Base-by-base conservation (phyloP, 805 yeast species). In the Ogataea methanolica region DNA sequence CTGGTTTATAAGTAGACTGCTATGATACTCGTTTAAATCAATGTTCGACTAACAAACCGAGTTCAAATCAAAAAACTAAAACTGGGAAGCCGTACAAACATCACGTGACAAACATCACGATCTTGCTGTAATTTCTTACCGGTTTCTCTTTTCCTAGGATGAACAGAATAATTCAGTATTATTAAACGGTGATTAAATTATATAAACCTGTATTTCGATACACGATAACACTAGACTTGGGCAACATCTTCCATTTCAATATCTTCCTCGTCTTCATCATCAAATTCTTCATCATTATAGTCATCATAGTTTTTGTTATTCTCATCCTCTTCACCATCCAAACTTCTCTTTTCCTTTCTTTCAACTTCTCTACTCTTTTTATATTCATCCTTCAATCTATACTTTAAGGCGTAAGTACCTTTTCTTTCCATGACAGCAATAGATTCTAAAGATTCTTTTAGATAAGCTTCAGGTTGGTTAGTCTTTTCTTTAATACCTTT, bases 351-450 rank as follows among this genome's bases (percentile, higher is more conserved):
- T 3, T 77, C 88, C 19, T 83, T 84, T 64, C 88, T 76, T 65
- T 85, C 92, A 21, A 82, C 87, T 56, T 86, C 95, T 61, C 82
- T 69, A 60, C 88, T 74, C 58, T 80, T 82, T 70, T 84, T 88
- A 68, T 86, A 94, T 68, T 94, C 98, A 16, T 89, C 94, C 69
- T 86, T 88, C 61, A 94, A 73, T 49, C 90, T 84, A 68, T 91
- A 94, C 68, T 88, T 91, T 63, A 90, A 77, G 1, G 97, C 96
- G 64, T 92, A 92, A 1, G 99, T 97, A 15, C 99, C 99, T 63
- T 89, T 89, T 65, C 92, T 90, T 58, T 88, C 91, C 61, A 94
- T 75, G 33, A 80, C 77, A 1, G 98, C 98, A 60, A 94, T 88
- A 42, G 85, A 80, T 51, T 92, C 99, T 42, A 94, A 72, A 48